Base-by-base conservation (phyloP, 805 yeast species). In the Nakazawaea wickerhamii region DNA sequence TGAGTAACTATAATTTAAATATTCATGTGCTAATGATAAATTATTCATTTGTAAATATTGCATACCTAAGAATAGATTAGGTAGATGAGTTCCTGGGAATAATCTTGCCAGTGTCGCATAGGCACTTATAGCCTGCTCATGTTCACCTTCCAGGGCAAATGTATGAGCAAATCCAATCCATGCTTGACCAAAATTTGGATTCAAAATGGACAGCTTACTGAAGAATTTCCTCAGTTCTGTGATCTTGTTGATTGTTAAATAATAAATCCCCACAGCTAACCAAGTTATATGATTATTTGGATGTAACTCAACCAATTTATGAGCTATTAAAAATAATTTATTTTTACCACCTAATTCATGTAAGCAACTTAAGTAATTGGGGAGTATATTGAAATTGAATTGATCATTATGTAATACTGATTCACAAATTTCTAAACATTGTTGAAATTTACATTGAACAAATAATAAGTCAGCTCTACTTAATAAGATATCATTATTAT, bases 161-260 rank as follows among this genome's bases (percentile, higher is more conserved):
- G 98, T 90, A 55, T 91, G 98, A 1, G 98, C 98, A 65, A 93
- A 93, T 2, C 97, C 99, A 26, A 93, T 80, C 99, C 99, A 93
- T 1, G 98, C 95, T 40, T 86, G 91, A 0, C 93, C 95, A 64
- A 86, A 89, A 50, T 81, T 85, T 3, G 99, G 95, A 54, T 88
- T 84, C 47, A 90, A 61, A 50, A 89, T 70, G 1, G 97, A 87
- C 0, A 97, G 90, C 58, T 87, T 89, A 31, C 93, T 82, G 62
- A 89, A 93, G 56, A 76, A 88, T 49, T 84, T 75, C 46, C 99
- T 70, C 0, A 98, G 96, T 50, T 90, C 97, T 5, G 79, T 60
- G 10, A 85, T 69, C 57, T 83, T 83, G 46, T 73, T 73, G 4
- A 83, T 79, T 4, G 89, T 70, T 49, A 91, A 67, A 58, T 93